Percentiles rank a stretch among this genome's conserved stretches.
phyloP scores from a whole-genome alignment of 805 yeast genomes.

The Teunomyces funiuensis region DNA sequence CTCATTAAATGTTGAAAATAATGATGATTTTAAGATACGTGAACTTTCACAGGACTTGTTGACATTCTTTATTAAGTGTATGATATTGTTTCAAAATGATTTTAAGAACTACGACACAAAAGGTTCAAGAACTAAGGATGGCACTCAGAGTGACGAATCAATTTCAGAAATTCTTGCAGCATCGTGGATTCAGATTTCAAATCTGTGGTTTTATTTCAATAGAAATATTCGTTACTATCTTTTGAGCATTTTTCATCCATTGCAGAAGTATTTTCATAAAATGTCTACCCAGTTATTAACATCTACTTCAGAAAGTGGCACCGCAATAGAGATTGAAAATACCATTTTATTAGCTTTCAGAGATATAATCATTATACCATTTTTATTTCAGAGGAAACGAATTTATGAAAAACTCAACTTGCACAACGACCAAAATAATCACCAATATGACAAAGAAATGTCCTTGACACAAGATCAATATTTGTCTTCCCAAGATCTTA shows the following conservation, averaged over 20 bases:
- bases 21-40: constrained; percentile 26
- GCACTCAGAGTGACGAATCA: neutral
- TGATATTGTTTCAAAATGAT: constrained; percentile 24
- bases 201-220: constrained; percentile 31
- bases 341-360: constrained; percentile 27
- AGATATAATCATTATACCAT: constrained; percentile 27
- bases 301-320: neutral
- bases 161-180: constrained; percentile 5
- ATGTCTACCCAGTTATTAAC: constrained; percentile 10
- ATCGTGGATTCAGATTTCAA: constrained; percentile 23
- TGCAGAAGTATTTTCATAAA: constrained; percentile 20
- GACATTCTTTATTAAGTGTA: constrained; percentile 23
- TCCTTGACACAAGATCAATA: no score
- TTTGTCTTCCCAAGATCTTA: no score
- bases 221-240: constrained; percentile 23
- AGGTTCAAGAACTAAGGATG: neutral
- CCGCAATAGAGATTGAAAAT: constrained; percentile 26
- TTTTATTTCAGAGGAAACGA: constrained; percentile 18
- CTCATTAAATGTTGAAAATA: constrained; percentile 12
- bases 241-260: constrained; percentile 25
- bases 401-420: neutral
- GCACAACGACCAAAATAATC: neutral
- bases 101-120: constrained; percentile 4
- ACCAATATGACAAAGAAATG: no score
- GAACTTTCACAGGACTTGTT: constrained; percentile 31